A percentile compares a stretch with the other conserved stretches of the same genome.
Conservation (phyloP, 176 grass and related monocot genomes). For the Carex kokanica region DNA sequence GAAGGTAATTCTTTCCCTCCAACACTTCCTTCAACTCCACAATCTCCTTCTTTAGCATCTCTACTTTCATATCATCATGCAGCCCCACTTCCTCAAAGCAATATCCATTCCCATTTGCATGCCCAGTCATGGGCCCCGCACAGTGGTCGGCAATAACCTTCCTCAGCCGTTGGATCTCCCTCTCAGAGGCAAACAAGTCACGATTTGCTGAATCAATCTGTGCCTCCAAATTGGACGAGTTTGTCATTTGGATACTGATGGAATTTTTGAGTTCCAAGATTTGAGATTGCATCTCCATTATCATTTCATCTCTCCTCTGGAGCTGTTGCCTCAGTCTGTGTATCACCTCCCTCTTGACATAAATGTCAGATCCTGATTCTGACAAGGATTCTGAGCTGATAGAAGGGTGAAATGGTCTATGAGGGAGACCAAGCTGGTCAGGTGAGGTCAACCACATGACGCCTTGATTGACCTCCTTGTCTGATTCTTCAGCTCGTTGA, state of each 20-base stretch:
- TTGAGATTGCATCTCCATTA: constrained; percentile 50
- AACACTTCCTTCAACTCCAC: constrained; percentile 44
- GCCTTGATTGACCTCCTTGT: constrained; percentile 23
- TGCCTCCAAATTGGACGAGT: constrained; percentile 35
- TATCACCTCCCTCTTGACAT: constrained; percentile 49
- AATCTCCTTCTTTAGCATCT: constrained; percentile 41
- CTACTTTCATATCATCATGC: constrained; percentile 27
- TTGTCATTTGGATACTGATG: constrained; percentile 30
- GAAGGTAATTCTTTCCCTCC: constrained; percentile 43
- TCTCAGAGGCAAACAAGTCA: constrained; percentile 43
- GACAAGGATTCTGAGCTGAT: constrained; percentile 44
- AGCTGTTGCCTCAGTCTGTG: constrained; percentile 45
- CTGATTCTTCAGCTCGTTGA: constrained; percentile 26
- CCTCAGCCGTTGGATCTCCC: constrained; percentile 47
- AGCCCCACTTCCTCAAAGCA: constrained; percentile 20
- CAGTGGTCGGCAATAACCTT: constrained; percentile 50
- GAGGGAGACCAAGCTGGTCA: constrained; percentile 38
- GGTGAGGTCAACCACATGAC: constrained; percentile 43
- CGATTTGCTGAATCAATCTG: constrained; percentile 34
- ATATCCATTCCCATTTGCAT: constrained; percentile 21
- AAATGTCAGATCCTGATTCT: constrained; percentile 54
- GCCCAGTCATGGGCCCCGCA: constrained; percentile 1
- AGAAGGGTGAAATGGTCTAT: constrained; percentile 36
- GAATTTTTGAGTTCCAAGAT: constrained; percentile 45
- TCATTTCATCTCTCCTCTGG: constrained; percentile 55